phyloP scores from a whole-genome alignment of 164 flowering plant species.

The Sextonia rubra region DNA sequence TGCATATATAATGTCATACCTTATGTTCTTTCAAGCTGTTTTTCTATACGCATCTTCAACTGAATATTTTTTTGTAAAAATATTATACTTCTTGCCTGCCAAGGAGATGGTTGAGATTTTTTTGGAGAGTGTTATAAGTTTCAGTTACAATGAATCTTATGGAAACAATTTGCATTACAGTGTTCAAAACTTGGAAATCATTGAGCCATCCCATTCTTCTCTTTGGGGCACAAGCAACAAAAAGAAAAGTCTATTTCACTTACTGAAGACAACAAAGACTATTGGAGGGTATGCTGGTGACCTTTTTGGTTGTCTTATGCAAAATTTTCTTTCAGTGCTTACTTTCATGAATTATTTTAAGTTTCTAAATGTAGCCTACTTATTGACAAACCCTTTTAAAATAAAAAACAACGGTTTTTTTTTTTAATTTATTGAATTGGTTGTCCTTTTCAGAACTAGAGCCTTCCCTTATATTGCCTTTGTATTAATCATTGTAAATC shows the following conservation, averaged over 20 bases:
- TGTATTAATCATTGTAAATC: no score
- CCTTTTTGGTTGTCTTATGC: background rate
- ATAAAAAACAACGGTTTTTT: no score
- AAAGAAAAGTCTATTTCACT: conserved; percentile 85
- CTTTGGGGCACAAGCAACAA: conserved; percentile 81
- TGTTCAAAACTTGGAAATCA: conserved; percentile 89
- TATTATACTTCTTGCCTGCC: no score
- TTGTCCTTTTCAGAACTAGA: no score
- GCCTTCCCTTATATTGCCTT: no score
- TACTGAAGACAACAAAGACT: conserved; percentile 93
- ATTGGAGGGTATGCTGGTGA: conserved; percentile 69
- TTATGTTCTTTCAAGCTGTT: no score
- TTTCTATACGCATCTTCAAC: no score
- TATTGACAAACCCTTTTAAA: no score
- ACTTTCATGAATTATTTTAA: background rate
- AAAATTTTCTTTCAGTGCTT: background rate
- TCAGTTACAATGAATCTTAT: background rate
- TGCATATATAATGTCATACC: no score
- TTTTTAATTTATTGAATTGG: no score
- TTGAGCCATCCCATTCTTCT: conserved; percentile 75
- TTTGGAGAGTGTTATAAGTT: no score
- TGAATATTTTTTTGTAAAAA: no score
- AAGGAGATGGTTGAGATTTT: background rate
- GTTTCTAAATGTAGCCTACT: background rate
- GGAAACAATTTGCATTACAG: conserved; percentile 32